These are phyloP conservation scores for Talaromyces sp. DNA, from an alignment of 2,329 filamentous ascomycete genomes.

Conservation along the genomic window DNA sequence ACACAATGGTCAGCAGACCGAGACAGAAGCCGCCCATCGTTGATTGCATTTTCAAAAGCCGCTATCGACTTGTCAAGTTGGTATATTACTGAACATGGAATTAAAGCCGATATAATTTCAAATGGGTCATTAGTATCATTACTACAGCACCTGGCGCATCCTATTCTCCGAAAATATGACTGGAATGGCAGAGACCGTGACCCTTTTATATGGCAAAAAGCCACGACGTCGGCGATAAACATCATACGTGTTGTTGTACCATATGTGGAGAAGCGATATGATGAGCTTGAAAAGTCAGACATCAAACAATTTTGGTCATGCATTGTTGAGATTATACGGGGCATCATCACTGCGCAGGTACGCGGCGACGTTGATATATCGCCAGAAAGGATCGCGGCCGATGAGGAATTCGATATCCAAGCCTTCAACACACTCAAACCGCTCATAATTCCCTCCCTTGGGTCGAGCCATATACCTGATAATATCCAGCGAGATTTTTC, in stretches of 20 bases:
- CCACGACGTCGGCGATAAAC: conserved; percentile 64
- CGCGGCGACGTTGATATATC: conserved; percentile 41
- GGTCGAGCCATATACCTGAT: conserved; percentile 61
- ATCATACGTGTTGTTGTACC: conserved; percentile 64
- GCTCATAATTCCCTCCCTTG: conserved; percentile 70
- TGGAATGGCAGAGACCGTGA: conserved; percentile 69
- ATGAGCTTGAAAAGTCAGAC: conserved; percentile 26
- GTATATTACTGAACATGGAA: conserved; percentile 36
- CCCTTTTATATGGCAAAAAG: conserved; percentile 70
- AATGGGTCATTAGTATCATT: conserved; percentile 62
- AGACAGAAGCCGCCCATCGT: conserved; percentile 61
- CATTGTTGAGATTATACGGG: conserved; percentile 60
- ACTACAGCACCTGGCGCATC: conserved; percentile 61
- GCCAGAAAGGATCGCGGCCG: conserved; percentile 49
- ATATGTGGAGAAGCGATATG: conserved; percentile 47
- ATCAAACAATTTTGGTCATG: conserved; percentile 63
- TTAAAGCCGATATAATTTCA: conserved; percentile 63
- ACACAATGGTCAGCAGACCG: conserved; percentile 31
- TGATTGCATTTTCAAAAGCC: conserved; percentile 81
- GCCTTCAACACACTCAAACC: conserved; percentile 63
- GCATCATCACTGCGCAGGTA: conserved; percentile 64
- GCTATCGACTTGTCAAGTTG: conserved; percentile 63
- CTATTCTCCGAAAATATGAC: conserved; percentile 74
- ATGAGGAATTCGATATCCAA: conserved; percentile 76
- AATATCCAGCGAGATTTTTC: conserved; percentile 64